Evolutionary conservation across 2,329 filamentous ascomycete genomes (phyloP).

Genomic region (Colletotrichum sp.): DNA sequence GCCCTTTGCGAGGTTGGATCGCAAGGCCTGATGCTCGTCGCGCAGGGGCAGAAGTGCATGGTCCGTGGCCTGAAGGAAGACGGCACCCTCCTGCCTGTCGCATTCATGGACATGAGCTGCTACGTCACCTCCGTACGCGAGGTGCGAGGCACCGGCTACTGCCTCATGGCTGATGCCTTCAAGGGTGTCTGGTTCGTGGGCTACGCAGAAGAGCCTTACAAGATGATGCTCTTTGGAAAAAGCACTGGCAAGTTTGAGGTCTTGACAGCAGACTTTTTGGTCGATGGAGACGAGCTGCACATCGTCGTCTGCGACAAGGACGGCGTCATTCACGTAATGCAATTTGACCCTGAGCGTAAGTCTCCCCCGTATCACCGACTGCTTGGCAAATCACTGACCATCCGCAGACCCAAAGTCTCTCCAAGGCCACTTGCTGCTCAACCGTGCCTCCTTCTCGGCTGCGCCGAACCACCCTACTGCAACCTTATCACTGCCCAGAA

Average conservation of each 20-base stretch:
- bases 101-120: conserved; percentile 97
- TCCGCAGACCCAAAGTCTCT: conserved; percentile 85
- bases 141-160: conserved; percentile 82
- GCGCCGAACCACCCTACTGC: conserved; percentile 78
- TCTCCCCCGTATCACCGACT: conserved; percentile 24
- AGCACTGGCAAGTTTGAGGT: conserved; percentile 80
- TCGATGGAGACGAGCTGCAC: conserved; percentile 81
- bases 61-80: conserved; percentile 96
- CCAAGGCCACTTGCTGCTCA: conserved; percentile 85
- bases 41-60: conserved; percentile 97
- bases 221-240: conserved; percentile 92
- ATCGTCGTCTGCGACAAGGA: conserved; percentile 85
- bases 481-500: conserved; percentile 77
- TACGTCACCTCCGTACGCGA: conserved; percentile 88
- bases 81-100: conserved; percentile 87
- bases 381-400: conserved; percentile 23
- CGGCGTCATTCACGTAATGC: conserved; percentile 84
- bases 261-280: conserved; percentile 84
- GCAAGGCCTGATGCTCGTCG: conserved; percentile 86
- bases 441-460: conserved; percentile 86
- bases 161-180: conserved; percentile 85
- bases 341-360: conserved; percentile 94
- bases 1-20: conserved; percentile 84
- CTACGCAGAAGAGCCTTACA: conserved; percentile 96
- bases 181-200: conserved; percentile 97